Evolutionary conservation across 495 filamentous ascomycete species (phyloP), one percentile per base, ranked within the genome.

Genomic region (Aspergillus homomorphus): DNA sequence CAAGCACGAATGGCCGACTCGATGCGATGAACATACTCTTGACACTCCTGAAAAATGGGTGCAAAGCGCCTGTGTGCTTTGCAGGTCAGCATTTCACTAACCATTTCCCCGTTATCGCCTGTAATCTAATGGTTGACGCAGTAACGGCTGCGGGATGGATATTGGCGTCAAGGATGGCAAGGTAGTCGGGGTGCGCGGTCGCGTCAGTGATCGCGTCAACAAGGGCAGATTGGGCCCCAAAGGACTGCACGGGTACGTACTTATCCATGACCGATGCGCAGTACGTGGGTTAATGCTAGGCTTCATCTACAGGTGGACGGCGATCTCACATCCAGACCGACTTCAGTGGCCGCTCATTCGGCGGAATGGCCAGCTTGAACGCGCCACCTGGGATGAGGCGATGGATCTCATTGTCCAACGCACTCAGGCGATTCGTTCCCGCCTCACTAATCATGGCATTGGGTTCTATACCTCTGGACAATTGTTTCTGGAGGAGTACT

Each of bases 21-120:
- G 53, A 16, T 48, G 53, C 23, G 53, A 56, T 30, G 18, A 23
- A 26, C 53, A 56, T n/a, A 18, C 45, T 12, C n/a, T 56, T 19
- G 53, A 56, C 18, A 56, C 53, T 23, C 53, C 53, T 9, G 53
- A 56, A 12, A 56, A 46, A 46, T 56, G 53, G 53, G 53, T 48
- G 16, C 53, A 56, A 23, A 56, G 53, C 15, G 53, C 53, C n/a
- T 56, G 53, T 38, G 53, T 56, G 21, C 23, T 56, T 8, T 56
- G 53, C 43, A 56, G 53, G 53, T 56, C 45, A 14, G 5, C 1
- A 10, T 30, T n/a, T n/a, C n/a, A n/a, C n/a, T n/a, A n/a, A n/a
- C n/a, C n/a, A n/a, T n/a, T n/a, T n/a, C n/a, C n/a, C n/a, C n/a
- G n/a, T n/a, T n/a, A n/a, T n/a, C n/a, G n/a, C n/a, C n/a, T n/a